Base-by-base conservation (phyloP, 2,329 filamentous ascomycete genomes). In the Ophiobolus disseminans region DNA sequence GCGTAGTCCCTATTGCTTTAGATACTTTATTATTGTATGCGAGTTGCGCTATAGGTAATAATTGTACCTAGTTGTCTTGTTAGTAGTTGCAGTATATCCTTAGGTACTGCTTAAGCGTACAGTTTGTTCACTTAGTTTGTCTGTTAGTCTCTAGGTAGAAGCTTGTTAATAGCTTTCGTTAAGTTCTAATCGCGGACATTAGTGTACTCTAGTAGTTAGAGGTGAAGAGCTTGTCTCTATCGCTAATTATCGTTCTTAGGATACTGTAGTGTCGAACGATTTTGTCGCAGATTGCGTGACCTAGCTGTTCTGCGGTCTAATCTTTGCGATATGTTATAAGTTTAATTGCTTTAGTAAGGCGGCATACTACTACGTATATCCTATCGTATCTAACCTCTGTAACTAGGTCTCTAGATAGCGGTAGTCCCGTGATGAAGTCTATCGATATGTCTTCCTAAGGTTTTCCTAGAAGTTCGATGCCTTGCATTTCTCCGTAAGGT, bases 401-500 rank as follows among this genome's bases (percentile, higher is more conserved):
- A 8, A 26, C 32, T 20, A 21, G 22, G 22, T 48, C 40, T 28
- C 20, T 37, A 17, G 13, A 43, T 16, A 11, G 8, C 21, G 16
- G 49, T 40, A 52, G 17, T 26, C 38, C 31, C n/a, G 5, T 52
- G 19, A 52, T 3, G 26, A 47, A 53, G 31, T 45, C 34, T 22
- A 55, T 52, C 21, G 39, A 51, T 26, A 55, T 48, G 1, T 55
- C 40, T 22, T 5, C 20, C 48, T 17, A 55, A 9, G 22, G 39
- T 48, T n/a, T 19, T 3, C 35, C 26, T 19, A 23, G 51, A 30
- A 55, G 20, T 14, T 45, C 23, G 17, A 52, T 4, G 17, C 21
- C 35, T 28, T 54, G 26, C 8, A 54, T 45, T 31, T 50, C 41
- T 43, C 39, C 22, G 14, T 55, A 46, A 1, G 13, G 37, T 40